Percentiles rank a stretch among this genome's conserved stretches.
phyloP scores from a whole-genome alignment of 2,329 filamentous ascomycete species.

The Fusarium abutilonis region DNA sequence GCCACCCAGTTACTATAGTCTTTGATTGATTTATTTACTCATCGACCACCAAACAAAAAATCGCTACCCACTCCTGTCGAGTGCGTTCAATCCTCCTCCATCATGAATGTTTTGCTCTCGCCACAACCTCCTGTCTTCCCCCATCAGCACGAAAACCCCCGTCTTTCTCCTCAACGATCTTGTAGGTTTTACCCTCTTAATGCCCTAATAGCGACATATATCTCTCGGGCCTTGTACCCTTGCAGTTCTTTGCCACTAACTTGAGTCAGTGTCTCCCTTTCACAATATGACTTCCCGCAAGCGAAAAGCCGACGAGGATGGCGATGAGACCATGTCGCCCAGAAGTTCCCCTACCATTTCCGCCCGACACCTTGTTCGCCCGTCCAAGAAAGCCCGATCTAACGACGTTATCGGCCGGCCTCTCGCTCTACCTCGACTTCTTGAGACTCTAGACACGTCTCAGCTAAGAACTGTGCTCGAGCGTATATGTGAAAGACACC shows the following conservation, averaged over 20 bases:
- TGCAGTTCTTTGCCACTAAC: constrained; percentile 37
- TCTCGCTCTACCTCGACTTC: constrained; percentile 72
- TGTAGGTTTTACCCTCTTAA: constrained; percentile 55
- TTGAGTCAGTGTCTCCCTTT: constrained; percentile 56
- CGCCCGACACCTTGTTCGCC: constrained; percentile 72
- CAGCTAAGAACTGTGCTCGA: constrained; percentile 88
- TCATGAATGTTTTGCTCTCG: constrained; percentile 71
- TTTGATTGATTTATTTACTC: constrained; percentile 29
- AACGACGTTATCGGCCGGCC: constrained; percentile 72
- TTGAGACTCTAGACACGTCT: constrained; percentile 89
- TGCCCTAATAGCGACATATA: neutral
- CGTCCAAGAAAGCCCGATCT: constrained; percentile 69
- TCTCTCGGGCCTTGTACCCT: neutral
- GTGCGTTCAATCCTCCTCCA: constrained; percentile 40
- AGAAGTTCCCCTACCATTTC: constrained; percentile 80
- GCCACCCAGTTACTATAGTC: constrained; percentile 2
- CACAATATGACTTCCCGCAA: constrained; percentile 71
- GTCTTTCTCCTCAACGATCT: constrained; percentile 64
- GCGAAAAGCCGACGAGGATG: constrained; percentile 85
- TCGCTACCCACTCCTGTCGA: constrained; percentile 12
- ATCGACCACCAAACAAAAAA: constrained; percentile 14
- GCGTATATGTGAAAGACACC: constrained; percentile 89
- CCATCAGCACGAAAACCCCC: constrained; percentile 66
- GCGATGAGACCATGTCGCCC: constrained; percentile 90
- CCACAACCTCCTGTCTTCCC: constrained; percentile 68